Conservation (phyloP, 352 stramenopile genomes). For the Phytophthora aleatoria region DNA sequence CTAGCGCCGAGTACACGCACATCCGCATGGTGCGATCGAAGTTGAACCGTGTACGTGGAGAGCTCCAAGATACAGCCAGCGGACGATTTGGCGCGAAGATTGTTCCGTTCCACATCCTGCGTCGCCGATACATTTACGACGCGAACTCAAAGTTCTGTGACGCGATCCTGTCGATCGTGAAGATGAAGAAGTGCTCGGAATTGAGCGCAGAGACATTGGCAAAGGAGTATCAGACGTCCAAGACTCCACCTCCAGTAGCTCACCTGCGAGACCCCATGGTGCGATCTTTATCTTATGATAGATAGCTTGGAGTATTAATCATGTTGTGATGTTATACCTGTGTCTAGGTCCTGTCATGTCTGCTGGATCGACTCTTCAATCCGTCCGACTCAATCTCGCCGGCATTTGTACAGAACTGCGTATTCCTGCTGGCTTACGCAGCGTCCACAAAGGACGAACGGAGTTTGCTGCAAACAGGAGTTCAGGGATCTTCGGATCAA, state of each 20-base stretch:
- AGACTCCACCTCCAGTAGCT: conserved; percentile 58
- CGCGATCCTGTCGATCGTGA: conserved; percentile 77
- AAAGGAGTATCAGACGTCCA: conserved; percentile 65
- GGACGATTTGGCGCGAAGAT: conserved; percentile 70
- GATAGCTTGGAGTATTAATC: conserved; percentile 7
- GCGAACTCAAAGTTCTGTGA: conserved; percentile 63
- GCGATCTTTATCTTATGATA: conserved; percentile 7
- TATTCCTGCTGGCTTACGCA: conserved; percentile 75
- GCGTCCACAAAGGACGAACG: conserved; percentile 79
- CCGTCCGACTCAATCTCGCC: conserved; percentile 63
- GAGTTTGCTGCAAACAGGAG: conserved; percentile 63
- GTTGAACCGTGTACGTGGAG: conserved; percentile 68
- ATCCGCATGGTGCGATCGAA: conserved; percentile 73
- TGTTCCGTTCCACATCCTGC: conserved; percentile 76
- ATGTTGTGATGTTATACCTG: not conserved
- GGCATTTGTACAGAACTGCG: conserved; percentile 69
- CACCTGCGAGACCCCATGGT: conserved; percentile 80
- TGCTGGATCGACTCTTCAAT: conserved; percentile 86
- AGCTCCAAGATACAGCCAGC: conserved; percentile 76
- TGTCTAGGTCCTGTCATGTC: conserved; percentile 70
- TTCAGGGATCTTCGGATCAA: conserved; percentile 24
- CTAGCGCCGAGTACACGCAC: conserved; percentile 40
- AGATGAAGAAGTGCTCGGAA: conserved; percentile 76
- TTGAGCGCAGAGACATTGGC: conserved; percentile 58
- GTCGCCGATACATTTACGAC: conserved; percentile 64